Percentiles rank a stretch among this genome's conserved stretches.
These are phyloP conservation scores for Chrysosporium queenslandicum DNA, from an alignment of 2,329 filamentous ascomycete genomes.

Conservation along the genomic window DNA sequence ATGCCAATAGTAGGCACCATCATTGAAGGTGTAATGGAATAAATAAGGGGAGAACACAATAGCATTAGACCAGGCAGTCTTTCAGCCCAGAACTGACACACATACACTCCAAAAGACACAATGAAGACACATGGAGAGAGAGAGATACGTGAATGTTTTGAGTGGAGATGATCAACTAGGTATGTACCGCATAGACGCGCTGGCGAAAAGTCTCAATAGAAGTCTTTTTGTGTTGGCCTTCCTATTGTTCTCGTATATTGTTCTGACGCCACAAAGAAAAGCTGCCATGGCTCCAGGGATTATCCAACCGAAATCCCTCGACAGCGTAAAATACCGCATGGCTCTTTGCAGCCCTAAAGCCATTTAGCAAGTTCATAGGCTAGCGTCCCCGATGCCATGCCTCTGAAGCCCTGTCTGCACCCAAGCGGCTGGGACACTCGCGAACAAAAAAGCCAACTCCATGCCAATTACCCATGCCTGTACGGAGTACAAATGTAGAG, in stretches of 20 bases:
- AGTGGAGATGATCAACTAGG: background rate
- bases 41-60: background rate
- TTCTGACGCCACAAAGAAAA: background rate
- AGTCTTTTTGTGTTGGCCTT: background rate
- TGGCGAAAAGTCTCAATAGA: background rate
- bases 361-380: background rate
- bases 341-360: background rate
- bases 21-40: background rate
- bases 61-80: background rate
- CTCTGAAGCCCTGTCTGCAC: background rate
- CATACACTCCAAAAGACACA: background rate
- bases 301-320: background rate
- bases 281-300: background rate
- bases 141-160: background rate
- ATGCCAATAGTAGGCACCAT: slow-evolving; percentile 1
- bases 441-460: background rate
- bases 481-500: background rate
- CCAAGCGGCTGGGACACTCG: background rate
- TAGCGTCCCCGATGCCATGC: background rate
- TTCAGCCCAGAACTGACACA: background rate
- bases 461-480: background rate
- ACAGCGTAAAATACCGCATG: background rate
- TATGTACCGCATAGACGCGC: background rate
- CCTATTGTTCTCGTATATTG: slow-evolving; percentile 6
- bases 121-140: background rate